phyloP scores from a whole-genome alignment of 1,139 yeast genomes.

The Hyphopichia wangnamkhiaoensis region DNA sequence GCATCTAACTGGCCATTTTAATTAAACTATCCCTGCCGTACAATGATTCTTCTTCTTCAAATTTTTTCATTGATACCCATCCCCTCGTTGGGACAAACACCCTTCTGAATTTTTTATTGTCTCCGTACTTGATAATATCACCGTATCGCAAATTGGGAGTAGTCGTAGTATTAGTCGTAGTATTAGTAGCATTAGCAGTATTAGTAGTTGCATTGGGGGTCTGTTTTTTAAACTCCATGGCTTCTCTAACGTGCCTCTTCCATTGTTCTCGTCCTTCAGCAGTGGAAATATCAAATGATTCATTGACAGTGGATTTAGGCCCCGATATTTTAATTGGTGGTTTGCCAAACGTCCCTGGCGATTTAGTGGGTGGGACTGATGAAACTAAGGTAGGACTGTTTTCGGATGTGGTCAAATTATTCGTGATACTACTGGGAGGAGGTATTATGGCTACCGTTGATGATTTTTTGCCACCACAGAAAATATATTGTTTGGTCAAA shows the following conservation, averaged over 20 bases:
- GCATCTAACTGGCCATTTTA: not conserved
- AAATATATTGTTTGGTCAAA: constrained; percentile 13
- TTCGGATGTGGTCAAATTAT: too few species aligned
- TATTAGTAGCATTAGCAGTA: too few species aligned
- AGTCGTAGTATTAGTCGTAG: too few species aligned
- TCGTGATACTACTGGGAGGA: too few species aligned
- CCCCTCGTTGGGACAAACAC: constrained; percentile 55
- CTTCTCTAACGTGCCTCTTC: constrained; percentile 15
- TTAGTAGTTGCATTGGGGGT: not conserved
- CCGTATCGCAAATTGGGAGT: constrained; percentile 15
- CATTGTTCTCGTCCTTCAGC: constrained; percentile 25
- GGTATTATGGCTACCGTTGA: too few species aligned
- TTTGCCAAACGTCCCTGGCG: not conserved
- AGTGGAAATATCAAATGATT: constrained; percentile 26
- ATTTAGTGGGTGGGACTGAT: too few species aligned
- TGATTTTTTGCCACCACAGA: too few species aligned
- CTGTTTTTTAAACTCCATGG: not conserved
- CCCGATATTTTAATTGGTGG: constrained; percentile 11
- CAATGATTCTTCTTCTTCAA: constrained; percentile 29
- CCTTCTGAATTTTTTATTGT: constrained; percentile 39
- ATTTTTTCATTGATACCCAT: constrained; percentile 41
- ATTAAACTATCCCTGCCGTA: constrained; percentile 12
- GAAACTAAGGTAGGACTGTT: too few species aligned
- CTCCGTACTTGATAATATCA: constrained; percentile 21
- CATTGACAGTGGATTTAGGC: constrained; percentile 5